Conservation (phyloP, 192 early-diverging fungal species). For the Paraglomus brasilianum region DNA sequence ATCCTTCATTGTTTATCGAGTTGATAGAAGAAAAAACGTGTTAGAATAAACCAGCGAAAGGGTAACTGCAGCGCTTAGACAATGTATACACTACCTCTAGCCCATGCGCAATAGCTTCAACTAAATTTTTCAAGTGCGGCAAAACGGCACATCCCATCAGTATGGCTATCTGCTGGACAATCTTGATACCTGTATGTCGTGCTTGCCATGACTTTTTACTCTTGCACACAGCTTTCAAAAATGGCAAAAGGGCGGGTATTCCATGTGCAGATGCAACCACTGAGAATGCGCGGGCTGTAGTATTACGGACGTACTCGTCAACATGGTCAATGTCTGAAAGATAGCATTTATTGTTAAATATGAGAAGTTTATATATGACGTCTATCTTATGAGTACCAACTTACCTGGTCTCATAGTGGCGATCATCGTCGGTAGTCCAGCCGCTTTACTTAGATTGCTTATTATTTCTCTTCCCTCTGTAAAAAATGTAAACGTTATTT, state of each 20-base stretch:
- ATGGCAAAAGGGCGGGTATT: constrained; percentile 91
- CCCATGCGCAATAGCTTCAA: constrained; percentile 87
- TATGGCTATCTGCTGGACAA: constrained; percentile 96
- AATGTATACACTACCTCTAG: constrained; percentile 53
- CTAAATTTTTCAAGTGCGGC: constrained; percentile 89
- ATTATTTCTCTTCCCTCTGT: constrained; percentile 98
- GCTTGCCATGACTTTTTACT: constrained; percentile 98
- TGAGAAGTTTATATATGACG: too few relatives aligned
- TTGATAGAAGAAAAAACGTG: neutral
- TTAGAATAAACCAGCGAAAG: neutral
- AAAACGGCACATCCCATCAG: constrained; percentile 91
- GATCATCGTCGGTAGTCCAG: constrained; percentile 97
- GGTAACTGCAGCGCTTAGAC: neutral
- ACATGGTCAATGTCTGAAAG: constrained; percentile 86
- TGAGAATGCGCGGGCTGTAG: constrained; percentile 94
- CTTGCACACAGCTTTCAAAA: constrained; percentile 92
- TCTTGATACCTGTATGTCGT: constrained; percentile 96
- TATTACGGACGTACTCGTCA: constrained; percentile 98
- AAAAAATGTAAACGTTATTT: neutral
- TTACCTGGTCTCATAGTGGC: constrained; percentile 89
- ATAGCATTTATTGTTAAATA: neutral
- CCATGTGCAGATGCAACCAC: constrained; percentile 96
- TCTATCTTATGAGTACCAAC: neutral
- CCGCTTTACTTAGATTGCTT: constrained; percentile 95
- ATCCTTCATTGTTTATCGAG: constrained; percentile 50